phyloP scores from a whole-genome alignment of 2,329 filamentous ascomycete species.

The Rutstroemia sp. region DNA sequence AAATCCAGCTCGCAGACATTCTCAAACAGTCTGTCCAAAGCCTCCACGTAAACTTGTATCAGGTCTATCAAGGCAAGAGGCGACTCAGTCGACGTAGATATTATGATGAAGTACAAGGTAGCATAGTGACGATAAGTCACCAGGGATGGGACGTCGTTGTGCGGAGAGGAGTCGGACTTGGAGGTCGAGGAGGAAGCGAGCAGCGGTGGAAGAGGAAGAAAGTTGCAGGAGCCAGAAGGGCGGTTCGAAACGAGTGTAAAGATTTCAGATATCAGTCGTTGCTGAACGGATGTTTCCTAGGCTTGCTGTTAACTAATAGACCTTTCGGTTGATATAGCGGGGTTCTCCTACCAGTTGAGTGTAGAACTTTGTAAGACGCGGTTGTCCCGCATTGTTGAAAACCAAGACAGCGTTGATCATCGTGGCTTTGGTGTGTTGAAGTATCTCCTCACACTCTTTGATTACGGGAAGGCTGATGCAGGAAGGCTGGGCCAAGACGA shows the following conservation, averaged over 20 bases:
- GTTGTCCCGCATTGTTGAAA: slow-evolving; percentile 97
- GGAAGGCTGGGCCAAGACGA: slow-evolving; percentile 1
- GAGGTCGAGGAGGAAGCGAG: slow-evolving; percentile 58
- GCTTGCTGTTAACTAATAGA: slow-evolving; percentile 10
- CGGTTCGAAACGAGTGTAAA: slow-evolving; percentile 92
- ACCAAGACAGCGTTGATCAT: slow-evolving; percentile 99
- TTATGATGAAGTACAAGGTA: slow-evolving; percentile 97
- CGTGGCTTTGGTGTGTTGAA: slow-evolving; percentile 17
- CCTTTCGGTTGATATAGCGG: background rate
- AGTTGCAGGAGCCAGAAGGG: slow-evolving; percentile 90
- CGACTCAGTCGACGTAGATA: slow-evolving; percentile 92
- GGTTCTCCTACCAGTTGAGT: slow-evolving; percentile 69
- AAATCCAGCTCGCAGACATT: slow-evolving; percentile 96
- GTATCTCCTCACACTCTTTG: no score
- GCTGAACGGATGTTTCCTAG: slow-evolving; percentile 94
- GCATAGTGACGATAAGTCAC: slow-evolving; percentile 98
- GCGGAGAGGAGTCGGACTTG: slow-evolving; percentile 56
- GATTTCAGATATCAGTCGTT: slow-evolving; percentile 94
- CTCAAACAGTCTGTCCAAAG: slow-evolving; percentile 89
- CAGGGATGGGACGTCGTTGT: slow-evolving; percentile 86
- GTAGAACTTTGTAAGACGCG: slow-evolving; percentile 96
- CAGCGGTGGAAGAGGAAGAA: slow-evolving; percentile 70
- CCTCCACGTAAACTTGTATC: slow-evolving; percentile 97
- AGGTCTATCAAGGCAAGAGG: slow-evolving; percentile 91
- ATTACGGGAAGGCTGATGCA: background rate